These are phyloP conservation scores for Crithidia expoeki DNA, from an alignment of 208 protist species.

Conservation along the genomic window DNA sequence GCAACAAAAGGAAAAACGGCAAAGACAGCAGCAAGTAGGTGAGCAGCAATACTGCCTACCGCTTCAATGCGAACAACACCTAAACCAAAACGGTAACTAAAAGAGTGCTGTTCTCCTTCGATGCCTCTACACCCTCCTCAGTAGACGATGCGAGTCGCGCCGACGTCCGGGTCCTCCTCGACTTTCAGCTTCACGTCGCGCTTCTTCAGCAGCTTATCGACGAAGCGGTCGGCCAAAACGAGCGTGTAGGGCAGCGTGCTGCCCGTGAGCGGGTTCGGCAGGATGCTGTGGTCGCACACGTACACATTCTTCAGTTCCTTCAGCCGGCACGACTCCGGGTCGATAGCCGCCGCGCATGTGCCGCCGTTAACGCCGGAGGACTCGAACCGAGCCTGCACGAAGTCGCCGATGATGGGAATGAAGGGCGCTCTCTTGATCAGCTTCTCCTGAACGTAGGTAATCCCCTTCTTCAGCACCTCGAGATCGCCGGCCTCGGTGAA, in stretches of 20 bases:
- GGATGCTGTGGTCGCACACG: slow-evolving; percentile 75
- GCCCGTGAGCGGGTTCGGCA: slow-evolving; percentile 56
- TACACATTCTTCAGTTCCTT: slow-evolving; percentile 70
- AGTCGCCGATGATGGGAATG: slow-evolving; percentile 45
- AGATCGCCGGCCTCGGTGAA: slow-evolving; percentile 57
- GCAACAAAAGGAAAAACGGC: neutral
- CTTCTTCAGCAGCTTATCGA: slow-evolving; percentile 62
- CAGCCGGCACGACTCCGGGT: slow-evolving; percentile 57
- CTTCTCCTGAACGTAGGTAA: slow-evolving; percentile 58
- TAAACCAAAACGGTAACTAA: neutral
- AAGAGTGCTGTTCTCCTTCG: neutral
- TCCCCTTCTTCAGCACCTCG: slow-evolving; percentile 46
- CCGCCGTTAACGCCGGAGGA: slow-evolving; percentile 76
- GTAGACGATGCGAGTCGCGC: slow-evolving; percentile 68
- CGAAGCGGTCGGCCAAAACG: slow-evolving; percentile 65
- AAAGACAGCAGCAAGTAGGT: neutral
- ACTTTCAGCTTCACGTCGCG: slow-evolving; percentile 46
- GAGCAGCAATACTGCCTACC: no score
- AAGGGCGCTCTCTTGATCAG: slow-evolving; percentile 54
- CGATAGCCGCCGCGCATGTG: slow-evolving; percentile 49
- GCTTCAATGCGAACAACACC: no score
- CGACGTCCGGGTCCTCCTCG: slow-evolving; percentile 32
- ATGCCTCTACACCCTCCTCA: slow-evolving; percentile 11
- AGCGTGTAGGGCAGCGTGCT: slow-evolving; percentile 72
- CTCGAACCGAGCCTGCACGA: slow-evolving; percentile 62